Percentiles rank a stretch among this genome's conserved stretches.
Conservation (phyloP, 2,329 filamentous ascomycete species). For the Calonectria leucothoes region DNA sequence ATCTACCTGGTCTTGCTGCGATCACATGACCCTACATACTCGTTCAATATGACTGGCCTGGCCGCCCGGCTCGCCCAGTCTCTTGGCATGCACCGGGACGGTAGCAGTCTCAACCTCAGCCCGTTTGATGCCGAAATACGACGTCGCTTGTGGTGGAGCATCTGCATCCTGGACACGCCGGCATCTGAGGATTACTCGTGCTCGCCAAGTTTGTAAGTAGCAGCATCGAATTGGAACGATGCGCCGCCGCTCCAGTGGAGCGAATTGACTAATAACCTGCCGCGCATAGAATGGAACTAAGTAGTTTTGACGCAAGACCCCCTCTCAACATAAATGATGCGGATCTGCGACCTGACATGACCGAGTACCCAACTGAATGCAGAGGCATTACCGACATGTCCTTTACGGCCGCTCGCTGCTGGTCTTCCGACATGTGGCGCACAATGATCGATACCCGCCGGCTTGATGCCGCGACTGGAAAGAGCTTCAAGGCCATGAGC, state of each 20-base stretch:
- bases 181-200: slow-evolving; percentile 18
- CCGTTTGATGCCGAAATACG: slow-evolving; percentile 22
- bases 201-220: slow-evolving; percentile 13
- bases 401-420: slow-evolving; percentile 18
- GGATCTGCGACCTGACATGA: slow-evolving; percentile 14
- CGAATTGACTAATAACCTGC: not conserved
- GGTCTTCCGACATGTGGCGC: slow-evolving; percentile 21
- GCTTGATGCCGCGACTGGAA: slow-evolving; percentile 7
- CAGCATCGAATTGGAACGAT: too few relatives aligned
- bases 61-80: slow-evolving; percentile 14
- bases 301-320: slow-evolving; percentile 13
- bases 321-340: slow-evolving; percentile 17
- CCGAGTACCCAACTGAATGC: slow-evolving; percentile 12
- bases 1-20: slow-evolving; percentile 13
- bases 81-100: slow-evolving; percentile 21
- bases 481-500: slow-evolving; percentile 20
- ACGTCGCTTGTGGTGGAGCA: slow-evolving; percentile 21
- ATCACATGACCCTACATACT: slow-evolving; percentile 16
- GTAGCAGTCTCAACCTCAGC: slow-evolving; percentile 13
- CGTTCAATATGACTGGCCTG: slow-evolving; percentile 15
- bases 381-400: slow-evolving; percentile 21
- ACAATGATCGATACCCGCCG: slow-evolving; percentile 21
- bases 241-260: not conserved
- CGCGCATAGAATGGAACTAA: slow-evolving; percentile 14
- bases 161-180: slow-evolving; percentile 20